Evolutionary conservation across 2,329 filamentous ascomycete genomes (phyloP), one percentile per base, ranked within the genome.

Genomic region (Sclerotinia spermophila): DNA sequence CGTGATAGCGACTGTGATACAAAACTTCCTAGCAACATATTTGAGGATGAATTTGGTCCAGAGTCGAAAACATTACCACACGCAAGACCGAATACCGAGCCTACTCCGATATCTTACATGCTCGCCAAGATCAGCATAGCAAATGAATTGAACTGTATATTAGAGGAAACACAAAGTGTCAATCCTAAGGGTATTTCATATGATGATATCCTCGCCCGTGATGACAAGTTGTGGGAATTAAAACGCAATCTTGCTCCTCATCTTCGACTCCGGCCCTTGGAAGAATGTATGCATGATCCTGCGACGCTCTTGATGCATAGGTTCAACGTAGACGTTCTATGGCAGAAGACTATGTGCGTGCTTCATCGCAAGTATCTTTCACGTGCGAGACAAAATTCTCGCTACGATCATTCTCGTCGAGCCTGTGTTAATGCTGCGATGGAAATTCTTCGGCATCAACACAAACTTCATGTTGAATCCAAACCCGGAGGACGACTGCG

Each of bases 381-480:
- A n/a, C 87, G 90, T 71, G 92, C 94, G 7, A 85, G 92, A 62
- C 87, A 92, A 71, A 96, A 95, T 76, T 84, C 91, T 15, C 87
- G 94, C 13, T 98, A 97, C 77, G 87, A 89, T 13, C 93, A 96
- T 78, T 97, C 94, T 3, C 88, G 95, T 42, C 89, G 90, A 55
- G 91, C 90, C 33, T 96, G 93, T 73, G 90, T 98, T 55, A 93
- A 97, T 77, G 92, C 94, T 1, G 93, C 94, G 0, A 85, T 97
- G 84, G 90, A 91, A 74, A 89, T 96, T 62, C 84, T 99, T 55
- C 85, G 87, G 35, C 92, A 95, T 75, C 89, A 98, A 77, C 86
- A 87, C 45, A 91, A 90, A 24, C 84, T 97, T 21, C 86, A 95
- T 77, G 83, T 86, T 40, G 94, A 97, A 79, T 90, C 90, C 4